Evolutionary conservation across 257 asterid genomes (phyloP).

Genomic region (Fraxinus pennsylvanica): DNA sequence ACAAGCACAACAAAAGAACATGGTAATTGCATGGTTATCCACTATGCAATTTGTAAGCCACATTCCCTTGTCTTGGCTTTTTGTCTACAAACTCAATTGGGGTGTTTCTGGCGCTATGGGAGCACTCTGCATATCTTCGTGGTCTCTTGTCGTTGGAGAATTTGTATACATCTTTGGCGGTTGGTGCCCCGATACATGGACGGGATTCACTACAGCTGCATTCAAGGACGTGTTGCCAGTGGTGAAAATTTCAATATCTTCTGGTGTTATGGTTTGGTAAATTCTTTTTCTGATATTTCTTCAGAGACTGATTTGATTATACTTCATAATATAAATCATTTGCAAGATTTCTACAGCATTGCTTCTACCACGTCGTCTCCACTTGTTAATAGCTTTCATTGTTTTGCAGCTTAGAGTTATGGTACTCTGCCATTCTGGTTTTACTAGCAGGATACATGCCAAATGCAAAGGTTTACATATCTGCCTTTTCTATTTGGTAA

Average conservation of each 20-base stretch:
- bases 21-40: conserved; percentile 53
- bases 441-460: conserved; percentile 69
- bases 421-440: conserved; percentile 65
- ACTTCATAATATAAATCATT: background rate
- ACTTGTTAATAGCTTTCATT: background rate
- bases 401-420: conserved; percentile 57
- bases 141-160: conserved; percentile 58
- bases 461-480: conserved; percentile 59
- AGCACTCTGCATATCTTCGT: conserved; percentile 54
- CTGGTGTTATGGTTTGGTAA: conserved; percentile 72
- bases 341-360: background rate
- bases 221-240: conserved; percentile 57
- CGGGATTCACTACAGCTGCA: conserved; percentile 48
- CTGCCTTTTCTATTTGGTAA: conserved; percentile 74
- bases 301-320: too few species aligned
- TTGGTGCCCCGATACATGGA: conserved; percentile 73
- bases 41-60: conserved; percentile 43
- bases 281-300: background rate
- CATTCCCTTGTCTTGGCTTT: conserved; percentile 59
- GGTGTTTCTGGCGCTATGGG: conserved; percentile 64
- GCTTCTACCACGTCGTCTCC: background rate
- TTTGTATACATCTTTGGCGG: conserved; percentile 63
- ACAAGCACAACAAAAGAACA: conserved; percentile 68
- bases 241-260: conserved; percentile 60
- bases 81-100: conserved; percentile 38